A percentile compares a stretch with the other conserved stretches of the same genome.
These are phyloP conservation scores for Hanseniaspora taiwanica DNA, from an alignment of 805 yeast genomes.

Conservation along the genomic window DNA sequence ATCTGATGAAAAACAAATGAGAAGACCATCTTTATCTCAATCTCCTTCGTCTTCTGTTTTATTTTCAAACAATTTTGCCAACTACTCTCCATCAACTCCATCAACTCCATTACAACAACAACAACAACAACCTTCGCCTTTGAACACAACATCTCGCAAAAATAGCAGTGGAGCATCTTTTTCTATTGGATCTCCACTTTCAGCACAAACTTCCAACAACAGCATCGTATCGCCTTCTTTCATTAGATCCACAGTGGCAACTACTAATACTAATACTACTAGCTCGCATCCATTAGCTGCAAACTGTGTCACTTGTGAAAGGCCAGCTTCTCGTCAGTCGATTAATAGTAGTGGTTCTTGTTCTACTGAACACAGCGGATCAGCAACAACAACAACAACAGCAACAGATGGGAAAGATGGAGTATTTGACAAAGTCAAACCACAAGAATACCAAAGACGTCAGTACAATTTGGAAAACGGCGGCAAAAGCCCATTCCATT, in stretches of 20 bases:
- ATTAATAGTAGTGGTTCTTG: slow-evolving; percentile 4
- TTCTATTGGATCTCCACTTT: slow-evolving; percentile 8
- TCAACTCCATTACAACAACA: slow-evolving; percentile 5
- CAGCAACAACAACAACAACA: neutral
- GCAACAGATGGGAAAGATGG: neutral
- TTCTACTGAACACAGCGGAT: slow-evolving; percentile 18
- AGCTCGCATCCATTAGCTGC: slow-evolving; percentile 5
- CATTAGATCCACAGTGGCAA: too few species aligned
- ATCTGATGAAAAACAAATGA: slow-evolving; percentile 47
- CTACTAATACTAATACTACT: too few species aligned
- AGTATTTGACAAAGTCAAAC: slow-evolving; percentile 4
- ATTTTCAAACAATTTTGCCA: too few species aligned
- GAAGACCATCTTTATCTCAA: slow-evolving; percentile 46
- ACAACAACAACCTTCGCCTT: slow-evolving; percentile 3
- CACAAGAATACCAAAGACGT: slow-evolving; percentile 4
- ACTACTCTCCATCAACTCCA: slow-evolving; percentile 5
- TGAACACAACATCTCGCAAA: slow-evolving; percentile 7
- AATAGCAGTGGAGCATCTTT: slow-evolving; percentile 4
- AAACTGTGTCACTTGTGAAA: neutral
- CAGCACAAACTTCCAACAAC: slow-evolving; percentile 2
- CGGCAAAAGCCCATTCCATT: slow-evolving; percentile 4
- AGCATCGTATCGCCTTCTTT: slow-evolving; percentile 6
- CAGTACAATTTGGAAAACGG: neutral
- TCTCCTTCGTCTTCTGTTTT: slow-evolving; percentile 26
- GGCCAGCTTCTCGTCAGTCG: too few species aligned